Evolutionary conservation across 129 eudicot species (phyloP).

Genomic region (Centella asiatica): DNA sequence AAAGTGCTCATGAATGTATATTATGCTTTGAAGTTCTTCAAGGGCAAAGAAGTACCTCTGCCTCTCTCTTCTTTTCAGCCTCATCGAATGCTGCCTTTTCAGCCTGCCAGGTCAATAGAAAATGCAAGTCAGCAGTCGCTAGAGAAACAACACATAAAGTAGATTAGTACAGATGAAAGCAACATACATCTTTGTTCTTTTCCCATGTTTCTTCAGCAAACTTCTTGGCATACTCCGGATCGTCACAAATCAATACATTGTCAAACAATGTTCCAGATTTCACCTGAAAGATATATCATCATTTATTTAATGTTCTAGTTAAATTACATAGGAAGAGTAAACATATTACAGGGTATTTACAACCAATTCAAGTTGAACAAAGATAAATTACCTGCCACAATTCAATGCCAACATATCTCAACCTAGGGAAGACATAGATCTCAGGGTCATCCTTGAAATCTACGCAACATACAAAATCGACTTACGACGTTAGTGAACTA

Average conservation of each 20-base stretch:
- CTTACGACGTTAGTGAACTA: not conserved
- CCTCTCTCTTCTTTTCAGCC: constrained; percentile 76
- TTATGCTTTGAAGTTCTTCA: too few relatives aligned
- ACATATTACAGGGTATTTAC: too few relatives aligned
- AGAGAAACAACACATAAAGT: not conserved
- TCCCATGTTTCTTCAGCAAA: constrained; percentile 89
- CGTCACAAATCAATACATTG: constrained; percentile 64
- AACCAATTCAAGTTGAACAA: too few relatives aligned
- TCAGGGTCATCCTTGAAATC: constrained; percentile 98
- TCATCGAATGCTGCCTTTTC: constrained; percentile 93
- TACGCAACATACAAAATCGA: constrained; percentile 20
- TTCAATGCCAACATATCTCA: constrained; percentile 88
- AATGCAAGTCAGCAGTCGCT: constrained; percentile 8
- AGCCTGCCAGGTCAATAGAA: constrained; percentile 33
- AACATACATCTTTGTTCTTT: constrained; percentile 83
- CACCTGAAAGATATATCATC: constrained; percentile 44
- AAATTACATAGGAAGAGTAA: not conserved
- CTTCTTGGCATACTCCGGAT: constrained; percentile 75
- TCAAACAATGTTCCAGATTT: constrained; percentile 95
- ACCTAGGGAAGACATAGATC: constrained; percentile 73
- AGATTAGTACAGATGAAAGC: not conserved
- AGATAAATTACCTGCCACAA: constrained; percentile 74
- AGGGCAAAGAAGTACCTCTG: constrained; percentile 76
- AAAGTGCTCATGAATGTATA: too few relatives aligned
- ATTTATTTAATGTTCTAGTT: not conserved